Evolutionary conservation across 495 filamentous ascomycete species (phyloP).

Genomic region (Usnea hakonensis): DNA sequence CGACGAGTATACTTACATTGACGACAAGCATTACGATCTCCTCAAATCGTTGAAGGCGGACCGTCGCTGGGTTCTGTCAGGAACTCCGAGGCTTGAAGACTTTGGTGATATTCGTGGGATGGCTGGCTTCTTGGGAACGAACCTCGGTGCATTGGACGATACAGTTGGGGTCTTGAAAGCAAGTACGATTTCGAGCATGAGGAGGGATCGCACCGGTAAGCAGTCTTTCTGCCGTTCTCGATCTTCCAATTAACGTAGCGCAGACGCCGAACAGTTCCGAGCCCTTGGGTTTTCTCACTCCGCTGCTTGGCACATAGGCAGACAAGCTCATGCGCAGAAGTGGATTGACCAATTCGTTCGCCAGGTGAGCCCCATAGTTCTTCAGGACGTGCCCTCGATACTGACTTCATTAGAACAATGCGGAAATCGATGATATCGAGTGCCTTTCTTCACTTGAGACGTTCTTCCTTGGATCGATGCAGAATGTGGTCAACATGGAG

Average conservation of each 20-base stretch:
- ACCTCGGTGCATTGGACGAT: conserved; percentile 48
- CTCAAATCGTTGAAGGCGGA: conserved; percentile 32
- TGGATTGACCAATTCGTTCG: conserved; percentile 50
- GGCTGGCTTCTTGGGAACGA: conserved; percentile 46
- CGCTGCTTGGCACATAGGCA: conserved; percentile 44
- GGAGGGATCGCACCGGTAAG: conserved; percentile 30
- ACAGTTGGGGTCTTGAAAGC: conserved; percentile 25
- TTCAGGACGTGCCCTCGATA: background rate
- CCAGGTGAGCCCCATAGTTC: conserved; percentile 21
- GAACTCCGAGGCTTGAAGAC: conserved; percentile 51
- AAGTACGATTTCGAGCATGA: conserved; percentile 31
- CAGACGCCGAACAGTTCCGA: conserved; percentile 41
- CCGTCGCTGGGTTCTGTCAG: conserved; percentile 61
- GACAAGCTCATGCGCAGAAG: conserved; percentile 41
- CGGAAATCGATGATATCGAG: background rate
- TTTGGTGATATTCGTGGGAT: conserved; percentile 55
- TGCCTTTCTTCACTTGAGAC: background rate
- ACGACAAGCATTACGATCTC: conserved; percentile 26
- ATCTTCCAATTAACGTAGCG: background rate
- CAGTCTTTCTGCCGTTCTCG: background rate
- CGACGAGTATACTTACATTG: conserved; percentile 60
- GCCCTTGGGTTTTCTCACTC: conserved; percentile 37
- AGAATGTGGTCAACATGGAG: background rate
- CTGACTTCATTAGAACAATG: background rate
- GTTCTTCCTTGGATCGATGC: background rate